Evolutionary conservation across 2,329 filamentous ascomycete genomes (phyloP), one percentile per base, ranked within the genome.

Genomic region (Elsinoe necatrix): DNA sequence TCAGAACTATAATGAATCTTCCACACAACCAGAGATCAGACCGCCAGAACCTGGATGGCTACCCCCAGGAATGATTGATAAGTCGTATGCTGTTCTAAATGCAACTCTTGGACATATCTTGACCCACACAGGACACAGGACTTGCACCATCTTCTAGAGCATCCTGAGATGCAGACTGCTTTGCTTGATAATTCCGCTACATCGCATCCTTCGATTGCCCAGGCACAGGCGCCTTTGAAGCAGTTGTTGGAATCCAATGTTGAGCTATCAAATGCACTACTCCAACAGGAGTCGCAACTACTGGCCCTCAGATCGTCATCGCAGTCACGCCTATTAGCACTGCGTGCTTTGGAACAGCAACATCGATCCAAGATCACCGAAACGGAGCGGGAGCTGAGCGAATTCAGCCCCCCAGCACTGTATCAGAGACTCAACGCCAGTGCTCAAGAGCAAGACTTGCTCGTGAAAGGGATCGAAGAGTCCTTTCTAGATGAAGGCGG

Each of bases 331-430:
- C 81, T 97, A 0, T 79, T 97, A 1, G 80, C 88, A 9, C 82
- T 93, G 20, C 87, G 92, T 65, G 87, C 88, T 1, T 80, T 96
- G 14, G 93, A 97, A 73, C 82, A 91, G n/a, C 86, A 92, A 66
- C 97, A 93, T 88, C 83, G 85, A 56, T 82, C 87, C 63, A 95
- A 93, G 70, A 89, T 97, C 70, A 78, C 82, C 1, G 89, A 93
- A 64, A 93, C 95, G 80, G 93, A 97, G 69, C 78, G 82, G 54
- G 89, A 88, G 5, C 75, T 97, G 59, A 82, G 83, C 34, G 87
- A 88, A 0, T 97, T 95, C 73, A 87, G 88, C 23, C 90, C 92
- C 0, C 86, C 89, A 42, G 86, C 87, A 42, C 75, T 97, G 65
- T 96, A 97, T 68, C 87, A 91, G 71, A 80, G 87, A 54, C 76